Conservation (phyloP, 2,329 filamentous ascomycete genomes). For the Metarhizium anisopliae region DNA sequence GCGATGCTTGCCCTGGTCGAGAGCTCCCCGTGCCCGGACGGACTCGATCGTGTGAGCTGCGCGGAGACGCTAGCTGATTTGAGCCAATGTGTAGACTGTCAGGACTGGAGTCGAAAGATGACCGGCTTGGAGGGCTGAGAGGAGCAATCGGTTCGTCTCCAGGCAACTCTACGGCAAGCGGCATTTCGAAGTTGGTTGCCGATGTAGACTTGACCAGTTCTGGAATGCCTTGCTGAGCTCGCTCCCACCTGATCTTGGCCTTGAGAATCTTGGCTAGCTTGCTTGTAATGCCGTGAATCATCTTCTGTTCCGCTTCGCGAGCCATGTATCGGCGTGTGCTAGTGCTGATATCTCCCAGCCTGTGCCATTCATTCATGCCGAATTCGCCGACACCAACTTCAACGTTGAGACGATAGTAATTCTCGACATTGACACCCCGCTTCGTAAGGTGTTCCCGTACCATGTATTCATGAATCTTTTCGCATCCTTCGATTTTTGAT, state of each 20-base stretch:
- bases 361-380: constrained; percentile 97
- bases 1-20: constrained; percentile 20
- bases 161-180: constrained; percentile 49
- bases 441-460: constrained; percentile 65
- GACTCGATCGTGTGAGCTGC: constrained; percentile 40
- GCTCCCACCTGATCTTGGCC: constrained; percentile 61
- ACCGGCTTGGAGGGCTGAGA: constrained; percentile 32
- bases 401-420: constrained; percentile 95
- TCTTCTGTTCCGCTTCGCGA: constrained; percentile 63
- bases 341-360: constrained; percentile 90
- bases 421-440: constrained; percentile 73
- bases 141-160: constrained; percentile 40
- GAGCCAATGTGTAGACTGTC: constrained; percentile 37
- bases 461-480: constrained; percentile 84
- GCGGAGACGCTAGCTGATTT: constrained; percentile 33
- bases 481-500: constrained; percentile 89
- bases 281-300: constrained; percentile 66
- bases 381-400: constrained; percentile 95
- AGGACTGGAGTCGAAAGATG: constrained; percentile 48
- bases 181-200: constrained; percentile 30
- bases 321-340: constrained; percentile 77
- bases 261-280: constrained; percentile 79
- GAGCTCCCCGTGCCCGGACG: constrained; percentile 22
- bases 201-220: constrained; percentile 34
- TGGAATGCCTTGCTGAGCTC: constrained; percentile 30